Conservation (phyloP, 495 filamentous ascomycete genomes). For the Thozetella sp. region DNA sequence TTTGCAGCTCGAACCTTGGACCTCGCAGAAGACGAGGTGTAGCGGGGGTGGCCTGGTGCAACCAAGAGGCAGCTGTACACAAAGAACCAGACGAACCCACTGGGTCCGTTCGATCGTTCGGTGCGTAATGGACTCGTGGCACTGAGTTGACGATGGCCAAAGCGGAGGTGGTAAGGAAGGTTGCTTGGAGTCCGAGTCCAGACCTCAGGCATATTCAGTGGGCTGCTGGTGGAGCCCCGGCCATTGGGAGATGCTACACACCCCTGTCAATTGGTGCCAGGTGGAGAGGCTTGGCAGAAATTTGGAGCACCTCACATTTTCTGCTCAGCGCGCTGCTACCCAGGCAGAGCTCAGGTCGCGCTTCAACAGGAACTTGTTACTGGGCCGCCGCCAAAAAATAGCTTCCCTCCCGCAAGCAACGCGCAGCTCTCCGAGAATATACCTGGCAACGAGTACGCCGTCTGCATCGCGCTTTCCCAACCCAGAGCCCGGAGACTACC, state of each 20-base stretch:
- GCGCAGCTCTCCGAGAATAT: too few relatives aligned
- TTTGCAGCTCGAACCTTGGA: background rate
- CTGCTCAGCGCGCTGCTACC: background rate
- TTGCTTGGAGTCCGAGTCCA: background rate
- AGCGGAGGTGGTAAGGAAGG: background rate
- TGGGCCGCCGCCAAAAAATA: background rate
- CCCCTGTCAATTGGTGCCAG: constrained; percentile 1
- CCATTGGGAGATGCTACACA: background rate
- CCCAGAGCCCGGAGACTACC: too few relatives aligned
- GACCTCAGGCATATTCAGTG: background rate
- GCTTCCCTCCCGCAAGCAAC: background rate
- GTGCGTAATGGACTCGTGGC: too few relatives aligned
- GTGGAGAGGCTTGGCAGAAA: background rate
- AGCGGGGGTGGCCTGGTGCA: too few relatives aligned
- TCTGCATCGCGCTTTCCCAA: too few relatives aligned
- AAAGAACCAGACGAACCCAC: too few relatives aligned
- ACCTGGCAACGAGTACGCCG: too few relatives aligned
- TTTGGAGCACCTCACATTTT: background rate
- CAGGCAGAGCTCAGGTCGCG: background rate
- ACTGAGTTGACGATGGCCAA: background rate
- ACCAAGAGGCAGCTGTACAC: too few relatives aligned
- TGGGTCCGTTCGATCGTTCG: too few relatives aligned
- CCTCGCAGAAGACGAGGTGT: too few relatives aligned
- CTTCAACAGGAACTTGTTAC: background rate
- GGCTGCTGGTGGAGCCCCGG: background rate